These are phyloP conservation scores for Malus orientalis DNA, from an alignment of 306 rosid genomes.

Conservation along the genomic window DNA sequence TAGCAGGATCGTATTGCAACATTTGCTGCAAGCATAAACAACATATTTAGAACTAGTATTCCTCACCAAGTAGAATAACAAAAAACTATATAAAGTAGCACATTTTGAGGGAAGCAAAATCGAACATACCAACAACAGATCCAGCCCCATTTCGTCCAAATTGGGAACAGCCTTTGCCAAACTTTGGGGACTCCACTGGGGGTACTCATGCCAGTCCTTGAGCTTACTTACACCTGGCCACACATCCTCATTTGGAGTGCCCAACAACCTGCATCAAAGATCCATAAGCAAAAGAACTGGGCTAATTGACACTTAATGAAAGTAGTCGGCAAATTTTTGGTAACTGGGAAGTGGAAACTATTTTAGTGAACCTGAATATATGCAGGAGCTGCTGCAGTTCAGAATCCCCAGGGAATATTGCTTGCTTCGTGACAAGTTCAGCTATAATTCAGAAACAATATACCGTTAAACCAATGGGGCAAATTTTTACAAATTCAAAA, in stretches of 20 bases:
- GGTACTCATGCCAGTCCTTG: constrained; percentile 94
- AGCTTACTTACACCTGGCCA: constrained; percentile 96
- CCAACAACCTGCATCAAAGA: constrained; percentile 51
- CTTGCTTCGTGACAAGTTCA: constrained; percentile 81
- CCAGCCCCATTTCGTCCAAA: constrained; percentile 59
- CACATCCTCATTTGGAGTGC: constrained; percentile 82
- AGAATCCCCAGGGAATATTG: constrained; percentile 88
- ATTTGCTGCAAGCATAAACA: constrained; percentile 47
- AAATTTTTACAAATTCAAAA: not conserved
- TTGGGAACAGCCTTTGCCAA: constrained; percentile 57
- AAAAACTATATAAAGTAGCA: not conserved
- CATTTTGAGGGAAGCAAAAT: not conserved
- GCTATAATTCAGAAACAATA: constrained; percentile 30
- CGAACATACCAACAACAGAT: constrained; percentile 51
- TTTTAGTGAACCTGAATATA: constrained; percentile 60
- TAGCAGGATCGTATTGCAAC: constrained; percentile 72
- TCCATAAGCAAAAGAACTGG: not conserved
- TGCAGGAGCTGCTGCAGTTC: constrained; percentile 98
- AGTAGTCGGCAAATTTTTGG: not conserved
- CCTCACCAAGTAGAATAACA: not conserved
- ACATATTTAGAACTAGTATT: not conserved
- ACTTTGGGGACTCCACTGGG: constrained; percentile 77
- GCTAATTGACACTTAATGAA: not conserved
- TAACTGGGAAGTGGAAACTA: not conserved
- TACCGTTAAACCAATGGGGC: not conserved